Base-by-base conservation (phyloP, 441 rosid genomes). In the Adansonia madagascariensis region DNA sequence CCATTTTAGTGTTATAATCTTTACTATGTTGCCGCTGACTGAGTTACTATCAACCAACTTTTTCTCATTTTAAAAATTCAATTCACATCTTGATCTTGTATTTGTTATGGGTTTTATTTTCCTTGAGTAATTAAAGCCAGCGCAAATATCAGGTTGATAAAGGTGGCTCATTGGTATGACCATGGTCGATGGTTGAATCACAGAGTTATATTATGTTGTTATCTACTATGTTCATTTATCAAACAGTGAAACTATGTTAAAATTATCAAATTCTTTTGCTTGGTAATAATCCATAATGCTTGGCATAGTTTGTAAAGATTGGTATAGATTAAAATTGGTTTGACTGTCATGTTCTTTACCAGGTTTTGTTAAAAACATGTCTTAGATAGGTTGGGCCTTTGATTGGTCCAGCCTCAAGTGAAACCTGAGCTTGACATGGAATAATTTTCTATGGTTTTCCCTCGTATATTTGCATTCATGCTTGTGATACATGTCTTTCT, bases 391-490 rank as follows among this genome's bases (percentile, higher is more conserved):
- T 46, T 68, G 55, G 56, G 55, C 52, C n/a, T 47, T 68, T 22
- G 20, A 31, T 69, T 27, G 74, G 74, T 50, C 14, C 15, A 8
- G 14, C 74, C 8, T 50, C 46, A 27, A 27, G 74, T 50, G 60
- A n/a, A 24, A 10, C 60, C 20, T 17, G 41, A 24, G 60, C 14
- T 70, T 70, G 60, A 22, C 60, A 31, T 39, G 74, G 74, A 70
- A 27, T 35, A 15, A 8, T 52, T 49, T 49, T n/a, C 61, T 50
- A 20, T 69, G 17, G 62, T 53, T 41, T 27, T 35, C 59, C 59
- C 41, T 76, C 70, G 18, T 78, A 50, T 47, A 10, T 69, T 44
- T 44, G 64, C 44, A 8, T 73, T 20, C 56, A 62, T 69, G 53
- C 8, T 50, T 56, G 35, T 68, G 59, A 18, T 64, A 55, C 43